Base-by-base conservation (phyloP, 1,284 basidiomycete species). In the Chalciporus sp. region DNA sequence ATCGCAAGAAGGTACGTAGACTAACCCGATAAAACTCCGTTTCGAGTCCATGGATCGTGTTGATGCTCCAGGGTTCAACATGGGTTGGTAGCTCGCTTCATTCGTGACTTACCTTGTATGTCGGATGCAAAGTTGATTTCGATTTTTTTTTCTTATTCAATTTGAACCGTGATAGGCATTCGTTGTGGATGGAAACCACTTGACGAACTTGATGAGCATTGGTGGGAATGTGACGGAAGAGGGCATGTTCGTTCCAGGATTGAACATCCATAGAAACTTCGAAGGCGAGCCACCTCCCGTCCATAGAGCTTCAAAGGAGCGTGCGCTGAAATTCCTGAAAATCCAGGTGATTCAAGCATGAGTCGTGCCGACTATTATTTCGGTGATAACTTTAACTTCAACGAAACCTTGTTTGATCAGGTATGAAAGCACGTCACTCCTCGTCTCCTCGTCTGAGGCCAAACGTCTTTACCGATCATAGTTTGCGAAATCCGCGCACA, bases 281-380 rank as follows among this genome's bases (percentile, higher is more conserved):
- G 20, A 41, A 41, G 40, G 20, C 23, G n/a, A n/a, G n/a, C n/a
- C n/a, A n/a, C n/a, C n/a, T n/a, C n/a, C n/a, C n/a, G n/a, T n/a
- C n/a, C n/a, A n/a, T n/a, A n/a, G n/a, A n/a, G n/a, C n/a, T n/a
- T n/a, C n/a, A n/a, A n/a, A n/a, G n/a, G n/a, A n/a, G n/a, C n/a
- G n/a, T n/a, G n/a, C n/a, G n/a, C n/a, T n/a, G n/a, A n/a, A n/a
- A n/a, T n/a, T 23, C 23, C 23, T 23, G 23, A 23, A 23, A 23
- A 23, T 23, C 16, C n/a, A 50, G 49, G 49, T 17, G 49, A 50
- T 50, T 40, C 49, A 1, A 70, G 67, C 29, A 66, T 56, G 16
- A 70, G 64, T 2, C 65, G 61, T 4, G 61, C 55, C n/a, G 64
- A 69, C 31, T 64, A 19, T 45, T 65, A 67, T 52, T 70, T 70